Evolutionary conservation across 305 asterid species (phyloP).

Genomic region (Fraxinus dipetala): DNA sequence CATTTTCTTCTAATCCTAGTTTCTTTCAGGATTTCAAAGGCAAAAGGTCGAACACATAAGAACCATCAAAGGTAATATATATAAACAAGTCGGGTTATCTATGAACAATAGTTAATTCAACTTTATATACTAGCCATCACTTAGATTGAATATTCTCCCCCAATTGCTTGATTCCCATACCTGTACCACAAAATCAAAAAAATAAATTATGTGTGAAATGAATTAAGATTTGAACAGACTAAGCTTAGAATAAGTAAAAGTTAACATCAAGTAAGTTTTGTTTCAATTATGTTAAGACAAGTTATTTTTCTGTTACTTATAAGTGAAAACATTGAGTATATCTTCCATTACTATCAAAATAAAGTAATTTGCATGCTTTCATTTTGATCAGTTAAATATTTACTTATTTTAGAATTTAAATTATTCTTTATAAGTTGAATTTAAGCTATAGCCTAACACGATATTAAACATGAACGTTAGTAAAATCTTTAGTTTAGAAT

Average conservation of each 20-base stretch:
- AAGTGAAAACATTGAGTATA: not conserved
- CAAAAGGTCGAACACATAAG: constrained; percentile 1
- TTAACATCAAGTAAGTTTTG: not conserved
- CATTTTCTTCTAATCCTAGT: not conserved
- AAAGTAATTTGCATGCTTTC: not conserved
- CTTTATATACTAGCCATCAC: constrained; percentile 73
- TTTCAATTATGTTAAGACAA: not conserved
- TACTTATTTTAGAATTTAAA: not conserved
- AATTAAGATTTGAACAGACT: not conserved
- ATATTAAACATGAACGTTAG: not conserved
- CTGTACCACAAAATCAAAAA: constrained; percentile 40
- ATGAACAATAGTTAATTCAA: constrained; percentile 53
- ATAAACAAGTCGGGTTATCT: constrained; percentile 9
- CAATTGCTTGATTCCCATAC: constrained; percentile 34
- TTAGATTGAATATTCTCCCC: constrained; percentile 62
- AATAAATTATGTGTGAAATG: not conserved
- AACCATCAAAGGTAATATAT: not conserved
- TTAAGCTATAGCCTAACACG: not conserved
- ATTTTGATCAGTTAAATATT: not conserved
- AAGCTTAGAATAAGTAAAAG: not conserved
- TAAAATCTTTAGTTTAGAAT: not conserved
- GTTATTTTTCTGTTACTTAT: not conserved
- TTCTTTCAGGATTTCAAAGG: constrained; percentile 17
- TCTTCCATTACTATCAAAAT: not conserved
- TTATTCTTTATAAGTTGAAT: not conserved